phyloP scores from a whole-genome alignment of 1,139 yeast species.

The Diutina ranongensis region DNA sequence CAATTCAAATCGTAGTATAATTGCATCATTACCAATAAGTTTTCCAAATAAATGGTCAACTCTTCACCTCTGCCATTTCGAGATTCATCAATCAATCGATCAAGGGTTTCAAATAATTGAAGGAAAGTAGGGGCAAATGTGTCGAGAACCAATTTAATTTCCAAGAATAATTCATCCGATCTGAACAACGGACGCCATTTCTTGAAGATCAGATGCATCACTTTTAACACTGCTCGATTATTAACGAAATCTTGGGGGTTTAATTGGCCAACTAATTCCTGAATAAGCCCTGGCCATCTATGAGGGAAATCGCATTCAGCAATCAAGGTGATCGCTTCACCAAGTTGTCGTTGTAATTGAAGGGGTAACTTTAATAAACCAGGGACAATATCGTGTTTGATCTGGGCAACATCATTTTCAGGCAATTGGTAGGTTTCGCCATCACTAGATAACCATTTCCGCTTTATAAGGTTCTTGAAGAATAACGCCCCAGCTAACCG shows the following conservation, averaged over 20 bases:
- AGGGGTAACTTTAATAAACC: conserved; percentile 74
- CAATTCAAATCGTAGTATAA: conserved; percentile 89
- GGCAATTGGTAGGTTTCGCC: conserved; percentile 59
- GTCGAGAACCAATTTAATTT: conserved; percentile 76
- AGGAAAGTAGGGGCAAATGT: conserved; percentile 80
- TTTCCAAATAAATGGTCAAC: conserved; percentile 51
- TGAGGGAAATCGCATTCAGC: conserved; percentile 96
- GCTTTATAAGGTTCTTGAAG: conserved; percentile 75
- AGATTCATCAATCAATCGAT: conserved; percentile 45
- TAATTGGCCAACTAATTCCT: conserved; percentile 60
- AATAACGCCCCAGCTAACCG: conserved; percentile 84
- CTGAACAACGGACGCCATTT: conserved; percentile 95
- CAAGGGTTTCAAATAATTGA: conserved; percentile 53
- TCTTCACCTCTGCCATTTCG: conserved; percentile 28
- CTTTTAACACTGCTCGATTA: conserved; percentile 79
- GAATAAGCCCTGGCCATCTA: conserved; percentile 72
- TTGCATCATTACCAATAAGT: conserved; percentile 59
- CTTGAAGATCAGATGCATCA: conserved; percentile 91
- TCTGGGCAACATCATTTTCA: conserved; percentile 46
- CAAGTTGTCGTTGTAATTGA: conserved; percentile 75
- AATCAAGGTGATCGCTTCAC: conserved; percentile 83
- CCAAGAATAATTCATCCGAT: conserved; percentile 80
- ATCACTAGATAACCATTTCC: conserved; percentile 86
- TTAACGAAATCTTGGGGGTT: conserved; percentile 53
- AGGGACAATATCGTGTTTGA: conserved; percentile 68